Conservation (phyloP, 495 filamentous ascomycete species). For the Penicillium tannophilum region DNA sequence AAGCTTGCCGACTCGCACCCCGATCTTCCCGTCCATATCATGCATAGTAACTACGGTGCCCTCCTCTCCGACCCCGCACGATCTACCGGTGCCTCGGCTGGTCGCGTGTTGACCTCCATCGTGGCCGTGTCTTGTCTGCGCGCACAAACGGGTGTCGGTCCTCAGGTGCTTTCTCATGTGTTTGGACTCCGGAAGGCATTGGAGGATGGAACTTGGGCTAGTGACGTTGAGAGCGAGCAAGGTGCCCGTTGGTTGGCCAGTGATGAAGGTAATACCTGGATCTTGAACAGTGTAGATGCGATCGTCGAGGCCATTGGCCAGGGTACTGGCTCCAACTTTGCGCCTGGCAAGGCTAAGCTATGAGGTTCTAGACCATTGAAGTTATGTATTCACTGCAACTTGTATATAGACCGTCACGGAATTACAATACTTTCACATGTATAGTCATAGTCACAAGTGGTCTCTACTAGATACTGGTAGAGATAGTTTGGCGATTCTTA, state of each 20-base stretch:
- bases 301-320: slow-evolving; percentile 66
- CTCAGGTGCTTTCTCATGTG: slow-evolving; percentile 75
- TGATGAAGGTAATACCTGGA: slow-evolving; percentile 74
- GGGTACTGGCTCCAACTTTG: slow-evolving; percentile 62
- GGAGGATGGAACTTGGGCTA: slow-evolving; percentile 62
- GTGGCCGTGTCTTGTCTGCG: slow-evolving; percentile 70
- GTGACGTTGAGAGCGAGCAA: slow-evolving; percentile 54
- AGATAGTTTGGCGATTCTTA: too few relatives aligned
- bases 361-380: slow-evolving; percentile 18
- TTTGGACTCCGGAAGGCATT: slow-evolving; percentile 73
- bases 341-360: slow-evolving; percentile 54
- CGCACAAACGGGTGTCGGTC: slow-evolving; percentile 75
- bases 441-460: too few relatives aligned
- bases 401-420: not conserved
- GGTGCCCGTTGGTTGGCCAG: slow-evolving; percentile 65
- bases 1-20: slow-evolving; percentile 71
- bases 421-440: too few relatives aligned
- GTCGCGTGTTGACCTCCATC: slow-evolving; percentile 65
- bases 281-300: slow-evolving; percentile 67
- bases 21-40: slow-evolving; percentile 76
- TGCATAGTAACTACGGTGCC: slow-evolving; percentile 69
- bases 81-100: slow-evolving; percentile 50
- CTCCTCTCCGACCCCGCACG: slow-evolving; percentile 69
- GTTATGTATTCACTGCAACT: not conserved
- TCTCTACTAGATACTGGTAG: too few relatives aligned